Base-by-base conservation (phyloP, 768 basidiomycete genomes). In the Pulveroboletus sp. region DNA sequence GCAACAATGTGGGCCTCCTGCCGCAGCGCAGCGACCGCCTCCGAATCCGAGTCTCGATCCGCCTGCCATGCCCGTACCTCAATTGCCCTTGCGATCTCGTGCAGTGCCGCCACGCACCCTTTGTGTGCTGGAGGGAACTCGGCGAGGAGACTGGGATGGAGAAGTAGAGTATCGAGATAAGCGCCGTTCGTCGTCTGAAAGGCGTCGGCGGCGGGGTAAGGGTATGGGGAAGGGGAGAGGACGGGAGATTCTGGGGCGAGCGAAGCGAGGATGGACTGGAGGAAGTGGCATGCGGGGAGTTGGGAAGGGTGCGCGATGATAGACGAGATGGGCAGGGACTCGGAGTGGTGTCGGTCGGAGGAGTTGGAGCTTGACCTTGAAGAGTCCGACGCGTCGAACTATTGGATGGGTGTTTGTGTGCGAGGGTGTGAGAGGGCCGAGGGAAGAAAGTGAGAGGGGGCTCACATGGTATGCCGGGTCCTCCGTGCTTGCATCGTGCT, bases 131-230 rank as follows among this genome's bases (percentile, higher is more conserved):
- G 70, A 17, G 87, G 86, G 60, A 73, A 82, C 9, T 82, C 77
- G 54, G 68, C 71, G 53, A 83, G 73, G 33, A 84, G 78, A 63
- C 84, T 81, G 62, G 87, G 85, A 70, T 90, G 87, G 0, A 81
- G 80, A 68, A 88, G 86, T 59, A 90, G 82, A 45, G 78, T 75
- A 61, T 90, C 87, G 67, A 90, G 78, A 61, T 88, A 90, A 51
- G 79, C 85, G 58, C 86, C 86, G 69, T 78, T 76, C 41, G 83
- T 84, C 48, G 83, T 87, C 57, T 68, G 66, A 51, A 73, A 69
- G 8, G 51, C 58, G 42, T 55, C 65, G 49, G 63, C 49, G 10
- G 43, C 49, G 56, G 66, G 67, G 17, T 68, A 68, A 0, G 67
- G 67, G 43, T 68, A 69, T 1, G 67, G 67, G 6, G 27, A 62